A percentile compares a stretch with the other conserved stretches of the same genome.
These are phyloP conservation scores for Ceratobasidium sp. DNA, from an alignment of 1,284 basidiomycete genomes.

Conservation along the genomic window DNA sequence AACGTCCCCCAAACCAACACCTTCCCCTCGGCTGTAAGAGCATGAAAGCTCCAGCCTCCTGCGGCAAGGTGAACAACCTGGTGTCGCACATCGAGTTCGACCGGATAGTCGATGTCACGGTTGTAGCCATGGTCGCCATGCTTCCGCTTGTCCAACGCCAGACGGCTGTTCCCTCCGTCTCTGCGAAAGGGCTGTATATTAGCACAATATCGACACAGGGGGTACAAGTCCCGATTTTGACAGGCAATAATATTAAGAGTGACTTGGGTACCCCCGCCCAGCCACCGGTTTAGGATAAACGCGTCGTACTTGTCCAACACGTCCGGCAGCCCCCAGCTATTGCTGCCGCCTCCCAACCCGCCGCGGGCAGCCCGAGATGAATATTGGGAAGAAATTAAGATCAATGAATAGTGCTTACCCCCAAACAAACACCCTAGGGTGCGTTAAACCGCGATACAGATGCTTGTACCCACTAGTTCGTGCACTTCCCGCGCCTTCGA, in stretches of 20 bases:
- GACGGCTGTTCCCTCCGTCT: constrained; percentile 61
- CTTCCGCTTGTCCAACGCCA: constrained; percentile 57
- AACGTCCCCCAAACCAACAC: constrained; percentile 81
- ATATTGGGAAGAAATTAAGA: background rate
- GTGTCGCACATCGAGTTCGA: constrained; percentile 54
- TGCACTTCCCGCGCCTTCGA: constrained; percentile 69
- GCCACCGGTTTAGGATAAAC: background rate
- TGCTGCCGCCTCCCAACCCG: background rate
- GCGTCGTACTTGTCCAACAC: too few relatives aligned
- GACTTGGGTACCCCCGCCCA: background rate
- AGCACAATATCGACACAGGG: background rate
- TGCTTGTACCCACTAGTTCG: constrained; percentile 76
- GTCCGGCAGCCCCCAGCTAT: constrained; percentile 8
- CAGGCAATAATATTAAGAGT: background rate
- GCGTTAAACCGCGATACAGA: constrained; percentile 71
- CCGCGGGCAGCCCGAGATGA: background rate
- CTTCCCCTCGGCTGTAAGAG: constrained; percentile 72
- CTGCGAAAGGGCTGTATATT: constrained; percentile 51
- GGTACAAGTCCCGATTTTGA: background rate
- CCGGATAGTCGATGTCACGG: constrained; percentile 43
- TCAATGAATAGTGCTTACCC: constrained; percentile 59
- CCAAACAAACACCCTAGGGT: constrained; percentile 75
- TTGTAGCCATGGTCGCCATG: constrained; percentile 49
- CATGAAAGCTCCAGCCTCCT: constrained; percentile 84
- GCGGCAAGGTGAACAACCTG: constrained; percentile 75